Percentiles rank a stretch among this genome's conserved stretches.
phyloP scores from a whole-genome alignment of 805 yeast genomes.

The Schwanniomyces polymorphus region DNA sequence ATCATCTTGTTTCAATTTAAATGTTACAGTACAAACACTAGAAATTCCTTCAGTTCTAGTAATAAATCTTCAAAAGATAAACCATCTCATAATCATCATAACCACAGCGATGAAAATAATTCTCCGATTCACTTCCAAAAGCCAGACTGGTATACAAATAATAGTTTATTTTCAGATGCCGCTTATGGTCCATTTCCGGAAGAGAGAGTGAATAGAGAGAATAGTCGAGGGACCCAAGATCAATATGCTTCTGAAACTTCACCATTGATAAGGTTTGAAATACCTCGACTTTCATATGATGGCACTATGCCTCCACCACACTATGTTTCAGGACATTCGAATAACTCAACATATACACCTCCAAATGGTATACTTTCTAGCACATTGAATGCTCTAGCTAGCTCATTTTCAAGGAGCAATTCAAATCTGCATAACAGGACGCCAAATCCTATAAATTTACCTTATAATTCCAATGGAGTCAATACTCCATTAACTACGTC shows the following conservation, averaged over 20 bases:
- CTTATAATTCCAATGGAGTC: background rate
- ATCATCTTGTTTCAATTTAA: constrained; percentile 34
- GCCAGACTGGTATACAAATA: constrained; percentile 40
- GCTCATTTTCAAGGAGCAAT: constrained; percentile 9
- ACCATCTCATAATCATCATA: background rate
- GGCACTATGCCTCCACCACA: constrained; percentile 14
- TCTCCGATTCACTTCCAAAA: constrained; percentile 25
- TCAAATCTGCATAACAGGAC: constrained; percentile 3
- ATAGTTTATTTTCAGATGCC: constrained; percentile 1
- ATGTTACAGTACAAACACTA: constrained; percentile 9
- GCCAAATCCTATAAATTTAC: constrained; percentile 2
- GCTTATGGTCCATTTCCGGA: background rate
- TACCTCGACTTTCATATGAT: constrained; percentile 1
- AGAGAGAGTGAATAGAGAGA: background rate
- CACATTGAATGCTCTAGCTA: constrained; percentile 17
- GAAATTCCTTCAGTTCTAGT: background rate
- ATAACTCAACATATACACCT: background rate
- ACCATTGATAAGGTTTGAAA: background rate
- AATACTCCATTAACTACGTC: constrained; percentile 23
- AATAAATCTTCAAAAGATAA: background rate
- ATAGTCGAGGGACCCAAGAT: background rate
- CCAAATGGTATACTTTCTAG: constrained; percentile 10
- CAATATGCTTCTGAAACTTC: background rate
- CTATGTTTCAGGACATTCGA: constrained; percentile 2
- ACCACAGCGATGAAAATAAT: background rate